These are phyloP conservation scores for Lactifluus volemus DNA, from an alignment of 768 basidiomycete genomes.

Conservation along the genomic window DNA sequence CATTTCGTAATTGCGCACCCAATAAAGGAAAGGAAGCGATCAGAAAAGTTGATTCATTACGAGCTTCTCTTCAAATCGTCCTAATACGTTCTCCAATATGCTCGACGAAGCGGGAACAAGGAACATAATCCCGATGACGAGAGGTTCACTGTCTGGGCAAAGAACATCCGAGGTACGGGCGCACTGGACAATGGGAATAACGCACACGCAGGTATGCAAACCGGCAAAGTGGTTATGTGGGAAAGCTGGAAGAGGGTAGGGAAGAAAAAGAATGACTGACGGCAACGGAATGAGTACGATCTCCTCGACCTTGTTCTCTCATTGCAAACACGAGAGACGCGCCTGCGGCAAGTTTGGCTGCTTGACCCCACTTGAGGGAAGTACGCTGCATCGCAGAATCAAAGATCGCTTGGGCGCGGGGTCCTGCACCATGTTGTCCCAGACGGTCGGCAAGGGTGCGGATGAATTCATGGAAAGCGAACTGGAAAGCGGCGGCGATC, in stretches of 20 bases:
- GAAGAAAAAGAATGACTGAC: constrained; percentile 24
- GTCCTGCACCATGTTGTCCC: constrained; percentile 48
- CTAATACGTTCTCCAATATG: background rate
- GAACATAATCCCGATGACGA: background rate
- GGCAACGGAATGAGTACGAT: constrained; percentile 61
- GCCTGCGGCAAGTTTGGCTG: constrained; percentile 59
- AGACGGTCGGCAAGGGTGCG: constrained; percentile 49
- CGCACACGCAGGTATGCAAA: background rate
- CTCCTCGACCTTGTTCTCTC: constrained; percentile 60
- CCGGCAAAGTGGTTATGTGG: background rate
- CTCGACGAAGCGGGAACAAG: background rate
- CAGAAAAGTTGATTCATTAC: background rate
- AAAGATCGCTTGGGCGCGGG: constrained; percentile 62
- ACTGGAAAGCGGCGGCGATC: constrained; percentile 28
- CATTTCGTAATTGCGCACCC: background rate
- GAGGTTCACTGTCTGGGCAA: background rate
- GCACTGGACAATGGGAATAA: background rate
- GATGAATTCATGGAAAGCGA: constrained; percentile 57
- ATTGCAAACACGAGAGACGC: constrained; percentile 63
- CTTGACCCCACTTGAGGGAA: constrained; percentile 64
- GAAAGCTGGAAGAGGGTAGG: background rate
- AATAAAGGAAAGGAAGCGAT: background rate
- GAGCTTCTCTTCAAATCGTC: background rate
- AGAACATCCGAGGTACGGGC: background rate
- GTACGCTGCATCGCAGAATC: constrained; percentile 51